Conservation (phyloP, 2,329 filamentous ascomycete species). For the Thyridium curvatum region DNA sequence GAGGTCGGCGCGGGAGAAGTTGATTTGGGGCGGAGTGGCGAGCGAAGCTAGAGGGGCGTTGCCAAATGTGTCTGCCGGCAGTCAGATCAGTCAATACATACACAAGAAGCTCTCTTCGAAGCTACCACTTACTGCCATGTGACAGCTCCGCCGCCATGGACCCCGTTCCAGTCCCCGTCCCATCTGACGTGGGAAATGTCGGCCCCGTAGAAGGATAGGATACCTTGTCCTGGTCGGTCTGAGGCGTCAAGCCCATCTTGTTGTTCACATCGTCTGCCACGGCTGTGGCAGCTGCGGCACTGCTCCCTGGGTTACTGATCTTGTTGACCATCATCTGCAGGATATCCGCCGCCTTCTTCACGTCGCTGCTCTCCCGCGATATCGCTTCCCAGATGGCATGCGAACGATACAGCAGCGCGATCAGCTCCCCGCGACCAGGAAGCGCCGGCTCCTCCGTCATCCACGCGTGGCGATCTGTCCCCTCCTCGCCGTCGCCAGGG, state of each 20-base stretch:
- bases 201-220: not conserved
- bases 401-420: conserved; percentile 33
- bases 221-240: too few relatives aligned
- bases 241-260: not conserved
- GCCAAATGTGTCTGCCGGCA: not conserved
- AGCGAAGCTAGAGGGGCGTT: not conserved
- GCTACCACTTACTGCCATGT: not conserved
- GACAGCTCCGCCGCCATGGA: not conserved
- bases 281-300: not conserved
- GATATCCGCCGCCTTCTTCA: conserved; percentile 38
- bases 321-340: conserved; percentile 38
- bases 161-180: not conserved
- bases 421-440: conserved; percentile 30
- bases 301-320: conserved; percentile 14
- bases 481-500: too few relatives aligned
- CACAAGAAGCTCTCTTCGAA: too few relatives aligned
- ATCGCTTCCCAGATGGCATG: conserved; percentile 37
- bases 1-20: conserved; percentile 6
- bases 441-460: conserved; percentile 20
- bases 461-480: conserved; percentile 26
- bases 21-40: not conserved
- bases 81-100: too few relatives aligned
- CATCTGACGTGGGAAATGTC: not conserved
- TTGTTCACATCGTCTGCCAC: not conserved
- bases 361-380: conserved; percentile 26